Percentiles rank a stretch among this genome's conserved stretches.
Conservation (phyloP, 495 filamentous ascomycete species). For the Cenococcum geophilum region DNA sequence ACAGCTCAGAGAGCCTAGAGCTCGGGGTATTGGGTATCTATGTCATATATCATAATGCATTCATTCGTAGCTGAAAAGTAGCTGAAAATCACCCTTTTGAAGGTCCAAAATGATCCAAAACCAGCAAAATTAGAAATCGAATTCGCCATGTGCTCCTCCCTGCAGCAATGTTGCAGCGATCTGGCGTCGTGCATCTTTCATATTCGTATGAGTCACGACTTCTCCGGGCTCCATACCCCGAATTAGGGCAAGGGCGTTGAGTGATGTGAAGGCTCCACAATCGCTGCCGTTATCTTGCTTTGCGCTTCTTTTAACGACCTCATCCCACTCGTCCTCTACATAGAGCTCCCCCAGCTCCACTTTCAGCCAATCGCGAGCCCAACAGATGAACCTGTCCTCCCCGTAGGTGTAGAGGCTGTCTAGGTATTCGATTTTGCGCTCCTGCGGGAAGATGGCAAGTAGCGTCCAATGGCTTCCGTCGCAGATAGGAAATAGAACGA, state of each 20-base stretch:
- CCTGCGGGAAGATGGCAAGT: slow-evolving; percentile 59
- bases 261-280: slow-evolving; percentile 64
- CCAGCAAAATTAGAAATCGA: neutral
- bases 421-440: slow-evolving; percentile 62
- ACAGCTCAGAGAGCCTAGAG: too few species aligned
- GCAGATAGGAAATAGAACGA: slow-evolving; percentile 58
- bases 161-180: slow-evolving; percentile 32
- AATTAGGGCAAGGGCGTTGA: slow-evolving; percentile 32
- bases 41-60: too few species aligned
- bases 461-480: slow-evolving; percentile 56
- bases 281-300: slow-evolving; percentile 66
- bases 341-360: slow-evolving; percentile 53
- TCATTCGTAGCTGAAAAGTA: too few species aligned
- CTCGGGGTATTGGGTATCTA: too few species aligned
- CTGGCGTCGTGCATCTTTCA: slow-evolving; percentile 23
- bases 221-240: slow-evolving; percentile 18
- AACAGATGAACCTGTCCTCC: slow-evolving; percentile 35
- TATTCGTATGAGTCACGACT: slow-evolving; percentile 15
- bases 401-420: slow-evolving; percentile 54
- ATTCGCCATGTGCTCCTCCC: slow-evolving; percentile 22
- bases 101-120: too few species aligned
- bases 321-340: slow-evolving; percentile 56
- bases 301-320: slow-evolving; percentile 42
- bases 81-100: too few species aligned
- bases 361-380: slow-evolving; percentile 51